Evolutionary conservation across 805 yeast genomes (phyloP), one percentile per base, ranked within the genome.

Genomic region (Blastobotrys terrestris): DNA sequence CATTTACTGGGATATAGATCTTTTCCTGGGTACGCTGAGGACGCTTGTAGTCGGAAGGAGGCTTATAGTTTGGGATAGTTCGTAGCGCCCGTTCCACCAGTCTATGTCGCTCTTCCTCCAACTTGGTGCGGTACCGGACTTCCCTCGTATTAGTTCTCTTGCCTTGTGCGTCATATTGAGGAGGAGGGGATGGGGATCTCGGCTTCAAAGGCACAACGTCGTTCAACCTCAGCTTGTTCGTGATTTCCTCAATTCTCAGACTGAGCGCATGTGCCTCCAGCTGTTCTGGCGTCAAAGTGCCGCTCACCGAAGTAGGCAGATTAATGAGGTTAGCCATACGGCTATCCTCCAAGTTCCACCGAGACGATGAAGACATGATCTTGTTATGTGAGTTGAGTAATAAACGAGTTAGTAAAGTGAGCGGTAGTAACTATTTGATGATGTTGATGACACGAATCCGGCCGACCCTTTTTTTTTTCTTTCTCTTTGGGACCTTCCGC

Each of bases 101-200:
- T 44, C 73, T 72, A 64, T 88, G 86, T 55, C 97, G 76, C 68
- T 94, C 98, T 52, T 81, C 80, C 60, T 89, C 96, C 44, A 85
- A 70, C 45, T 74, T 73, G 50, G 79, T 77, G 49, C 75, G 72
- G 55, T 80, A 79, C 49, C 96, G 72, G 45, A 72, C 77, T 49
- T 87, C 96, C 52, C 95, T 72, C 0, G 98, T 90, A 65, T 94
- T 94, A 7, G 80, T 81, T 63, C 98, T 82, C 64, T 81, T 84
- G 45, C 99, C 99, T 19, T 72, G 69, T 31, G 75, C 67, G 69
- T 94, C 98, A 68, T 94, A 94, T 53, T 79, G 80, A 0, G 99
- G 99, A 1, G 97, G 90, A 0, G 98, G 98, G 1, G 96, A 87
- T 0, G 91, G 89, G 1, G 95, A 87, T 39, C 75, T 55, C 61